A percentile compares a stretch with the other conserved stretches of the same genome.
phyloP scores from a whole-genome alignment of 2,329 filamentous ascomycete species.

The Phialemonium atrogriseum region DNA sequence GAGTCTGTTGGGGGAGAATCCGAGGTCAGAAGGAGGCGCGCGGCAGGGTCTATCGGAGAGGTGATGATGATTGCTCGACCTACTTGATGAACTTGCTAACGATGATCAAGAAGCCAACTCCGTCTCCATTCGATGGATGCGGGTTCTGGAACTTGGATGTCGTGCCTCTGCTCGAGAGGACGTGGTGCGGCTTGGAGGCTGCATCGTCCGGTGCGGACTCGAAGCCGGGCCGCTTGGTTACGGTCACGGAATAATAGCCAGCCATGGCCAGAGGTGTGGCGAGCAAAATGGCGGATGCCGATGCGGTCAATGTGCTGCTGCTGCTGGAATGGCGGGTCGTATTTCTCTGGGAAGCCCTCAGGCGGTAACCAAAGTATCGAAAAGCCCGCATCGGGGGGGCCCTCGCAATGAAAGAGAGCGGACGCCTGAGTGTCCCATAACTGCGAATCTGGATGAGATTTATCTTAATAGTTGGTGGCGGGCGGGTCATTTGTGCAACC shows the following conservation, averaged over 20 bases:
- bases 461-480: too few species aligned
- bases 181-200: constrained; percentile 37
- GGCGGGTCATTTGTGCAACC: too few species aligned
- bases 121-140: constrained; percentile 32
- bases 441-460: too few species aligned
- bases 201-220: constrained; percentile 32
- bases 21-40: neutral
- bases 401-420: too few species aligned
- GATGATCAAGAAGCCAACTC: constrained; percentile 13
- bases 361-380: too few species aligned
- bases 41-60: too few species aligned
- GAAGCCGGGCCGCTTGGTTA: constrained; percentile 24
- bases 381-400: too few species aligned
- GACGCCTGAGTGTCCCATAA: too few species aligned
- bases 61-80: too few species aligned
- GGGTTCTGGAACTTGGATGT: constrained; percentile 40
- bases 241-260: constrained; percentile 22
- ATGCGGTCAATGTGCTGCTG: too few species aligned
- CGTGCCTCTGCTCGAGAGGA: constrained; percentile 29
- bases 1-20: constrained; percentile 5
- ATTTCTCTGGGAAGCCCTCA: too few species aligned
- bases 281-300: neutral
- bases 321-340: too few species aligned
- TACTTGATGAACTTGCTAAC: constrained; percentile 28
- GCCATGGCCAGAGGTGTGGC: neutral